Base-by-base conservation (phyloP, 2,329 filamentous ascomycete genomes). In the Neonectria ditissima region DNA sequence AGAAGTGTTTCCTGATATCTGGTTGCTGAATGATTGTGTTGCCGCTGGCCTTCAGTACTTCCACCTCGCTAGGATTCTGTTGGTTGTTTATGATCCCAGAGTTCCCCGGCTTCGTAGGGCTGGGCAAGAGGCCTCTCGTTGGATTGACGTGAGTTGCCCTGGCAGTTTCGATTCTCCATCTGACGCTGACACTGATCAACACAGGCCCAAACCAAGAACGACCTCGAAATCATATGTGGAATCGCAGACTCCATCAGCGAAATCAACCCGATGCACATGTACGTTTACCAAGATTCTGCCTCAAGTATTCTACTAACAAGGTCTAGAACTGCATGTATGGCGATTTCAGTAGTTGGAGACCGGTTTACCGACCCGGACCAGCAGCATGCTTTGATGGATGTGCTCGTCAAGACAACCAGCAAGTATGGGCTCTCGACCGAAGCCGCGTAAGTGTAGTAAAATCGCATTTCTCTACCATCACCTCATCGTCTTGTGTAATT, bases 261-360 rank as follows among this genome's bases (percentile, higher is more conserved):
- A 2, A 64, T 65, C 4, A 68, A 70, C n/a, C 72, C 71, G 0
- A 63, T 71, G 18, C 70, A 73, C 43, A 62, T 73, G 71, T 74
- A n/a, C n/a, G n/a, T n/a, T n/a, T n/a, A n/a, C n/a, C n/a, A n/a
- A n/a, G n/a, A n/a, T n/a, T n/a, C n/a, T n/a, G n/a, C n/a, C n/a
- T n/a, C n/a, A n/a, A n/a, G n/a, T n/a, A n/a, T n/a, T n/a, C 37
- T 10, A 30, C 2, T 14, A 45, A 47, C n/a, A n/a, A n/a, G n/a
- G n/a, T n/a, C n/a, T n/a, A 71, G 68, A 60, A 62, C 62, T 8
- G 70, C 73, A 10, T 71, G 67, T 20, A 72, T 74, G 70, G 68
- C 71, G 6, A 73, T 74, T 14, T 63, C 68, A 0, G 51, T 73
- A 44, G 72, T 72, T 5, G 80, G 80, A 1, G 79, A 81, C 47